Evolutionary conservation across 306 rosid species (phyloP).

Genomic region (Hippophae rhamnoides): DNA sequence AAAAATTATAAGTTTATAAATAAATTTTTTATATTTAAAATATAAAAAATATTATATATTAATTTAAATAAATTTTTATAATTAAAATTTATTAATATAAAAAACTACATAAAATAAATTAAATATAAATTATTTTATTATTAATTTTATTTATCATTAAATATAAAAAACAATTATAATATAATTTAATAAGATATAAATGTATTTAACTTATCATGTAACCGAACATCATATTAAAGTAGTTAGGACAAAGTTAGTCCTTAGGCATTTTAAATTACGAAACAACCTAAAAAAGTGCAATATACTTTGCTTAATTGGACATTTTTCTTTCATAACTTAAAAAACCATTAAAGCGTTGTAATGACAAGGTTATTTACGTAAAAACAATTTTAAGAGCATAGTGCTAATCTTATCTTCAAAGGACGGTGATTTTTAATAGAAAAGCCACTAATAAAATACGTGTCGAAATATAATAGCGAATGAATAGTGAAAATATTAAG

Average conservation of each 20-base stretch:
- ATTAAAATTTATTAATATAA: too few relatives aligned
- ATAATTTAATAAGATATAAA: too few relatives aligned
- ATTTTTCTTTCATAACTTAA: background rate
- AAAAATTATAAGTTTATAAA: too few relatives aligned
- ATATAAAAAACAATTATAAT: too few relatives aligned
- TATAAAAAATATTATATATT: too few relatives aligned
- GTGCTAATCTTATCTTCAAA: background rate
- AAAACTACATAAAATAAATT: too few relatives aligned
- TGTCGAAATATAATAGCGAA: background rate
- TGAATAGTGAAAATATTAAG: rapidly evolving
- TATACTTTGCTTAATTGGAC: conserved; percentile 18
- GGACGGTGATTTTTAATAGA: background rate
- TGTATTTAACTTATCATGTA: too few relatives aligned
- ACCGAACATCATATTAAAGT: too few relatives aligned
- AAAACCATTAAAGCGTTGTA: background rate
- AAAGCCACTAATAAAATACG: background rate
- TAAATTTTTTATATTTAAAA: too few relatives aligned
- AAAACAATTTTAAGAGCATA: background rate
- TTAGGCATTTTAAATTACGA: background rate
- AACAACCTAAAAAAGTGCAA: conserved; percentile 1
- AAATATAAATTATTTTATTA: too few relatives aligned
- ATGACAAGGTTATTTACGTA: background rate
- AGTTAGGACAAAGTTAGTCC: background rate
- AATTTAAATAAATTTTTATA: too few relatives aligned
- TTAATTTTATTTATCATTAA: too few relatives aligned